These are phyloP conservation scores for Limnomonas spitsbergensis DNA, from an alignment of 139 green algal species.

Conservation along the genomic window DNA sequence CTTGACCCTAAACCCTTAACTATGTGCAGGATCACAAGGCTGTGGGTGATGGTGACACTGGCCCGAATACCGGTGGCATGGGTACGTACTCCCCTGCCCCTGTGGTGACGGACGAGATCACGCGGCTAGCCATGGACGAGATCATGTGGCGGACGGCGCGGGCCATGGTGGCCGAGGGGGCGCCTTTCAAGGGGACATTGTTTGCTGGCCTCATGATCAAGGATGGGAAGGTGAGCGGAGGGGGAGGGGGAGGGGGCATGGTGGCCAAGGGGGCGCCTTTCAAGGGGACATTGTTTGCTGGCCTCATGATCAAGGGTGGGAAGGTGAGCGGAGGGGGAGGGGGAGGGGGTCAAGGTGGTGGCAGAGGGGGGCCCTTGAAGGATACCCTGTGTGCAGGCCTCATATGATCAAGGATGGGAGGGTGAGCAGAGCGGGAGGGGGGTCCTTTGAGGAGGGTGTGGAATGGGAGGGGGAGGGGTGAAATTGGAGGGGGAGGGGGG, in stretches of 20 bases:
- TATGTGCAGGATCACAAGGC: conserved; percentile 91
- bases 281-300: conserved; percentile 90
- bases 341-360: conserved; percentile 83
- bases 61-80: conserved; percentile 98
- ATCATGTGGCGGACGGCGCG: conserved; percentile 84
- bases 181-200: conserved; percentile 85
- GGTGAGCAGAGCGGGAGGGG: conserved; percentile 52
- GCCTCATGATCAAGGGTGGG: conserved; percentile 92
- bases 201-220: conserved; percentile 98
- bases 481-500: too few species aligned
- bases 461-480: too few species aligned
- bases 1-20: too few species aligned
- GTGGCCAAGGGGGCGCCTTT: conserved; percentile 79
- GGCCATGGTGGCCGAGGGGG: conserved; percentile 82
- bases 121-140: conserved; percentile 73
- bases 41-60: conserved; percentile 91
- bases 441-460: conserved; percentile 93
- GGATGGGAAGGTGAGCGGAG: conserved; percentile 54
- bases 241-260: conserved; percentile 62
- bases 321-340: conserved; percentile 40
- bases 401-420: conserved; percentile 89
- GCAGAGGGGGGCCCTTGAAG: conserved; percentile 78
- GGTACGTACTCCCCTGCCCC: conserved; percentile 94
- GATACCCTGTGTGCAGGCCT: conserved; percentile 96
- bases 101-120: conserved; percentile 79